These are phyloP conservation scores for Colletotrichum costaricense DNA, from an alignment of 2,329 filamentous ascomycete species.

Conservation along the genomic window DNA sequence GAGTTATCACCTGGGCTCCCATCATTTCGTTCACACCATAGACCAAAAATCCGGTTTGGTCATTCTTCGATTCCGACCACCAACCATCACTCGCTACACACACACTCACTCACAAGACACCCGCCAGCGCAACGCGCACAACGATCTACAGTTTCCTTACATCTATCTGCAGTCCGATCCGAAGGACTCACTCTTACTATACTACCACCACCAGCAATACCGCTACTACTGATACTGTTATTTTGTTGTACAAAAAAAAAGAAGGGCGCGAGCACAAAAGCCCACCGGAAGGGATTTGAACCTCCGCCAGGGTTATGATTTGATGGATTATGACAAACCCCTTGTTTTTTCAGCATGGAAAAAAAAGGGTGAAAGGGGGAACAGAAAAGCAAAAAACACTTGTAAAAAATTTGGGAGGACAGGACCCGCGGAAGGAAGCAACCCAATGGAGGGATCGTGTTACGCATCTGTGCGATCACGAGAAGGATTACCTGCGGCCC, in stretches of 20 bases:
- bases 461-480: neutral
- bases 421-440: neutral
- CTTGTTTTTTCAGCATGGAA: neutral
- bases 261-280: constrained; percentile 7
- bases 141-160: neutral
- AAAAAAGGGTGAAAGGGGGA: neutral
- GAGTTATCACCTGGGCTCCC: constrained; percentile 10
- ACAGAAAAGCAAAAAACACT: neutral
- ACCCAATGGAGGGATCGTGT: neutral
- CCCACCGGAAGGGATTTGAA: neutral
- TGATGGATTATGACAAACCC: constrained; percentile 33
- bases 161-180: neutral
- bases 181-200: constrained; percentile 6
- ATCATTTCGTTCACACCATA: constrained; percentile 7
- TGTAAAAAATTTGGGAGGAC: neutral
- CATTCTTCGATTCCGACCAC: constrained; percentile 1
- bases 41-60: constrained; percentile 10
- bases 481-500: neutral
- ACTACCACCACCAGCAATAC: constrained; percentile 14
- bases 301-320: constrained; percentile 27
- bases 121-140: neutral
- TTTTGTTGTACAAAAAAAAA: constrained; percentile 27
- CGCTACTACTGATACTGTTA: constrained; percentile 9
- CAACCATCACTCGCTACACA: constrained; percentile 5
- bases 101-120: neutral